These are phyloP conservation scores for Basipetospora sp. DNA, from an alignment of 2,329 filamentous ascomycete species.

Conservation along the genomic window DNA sequence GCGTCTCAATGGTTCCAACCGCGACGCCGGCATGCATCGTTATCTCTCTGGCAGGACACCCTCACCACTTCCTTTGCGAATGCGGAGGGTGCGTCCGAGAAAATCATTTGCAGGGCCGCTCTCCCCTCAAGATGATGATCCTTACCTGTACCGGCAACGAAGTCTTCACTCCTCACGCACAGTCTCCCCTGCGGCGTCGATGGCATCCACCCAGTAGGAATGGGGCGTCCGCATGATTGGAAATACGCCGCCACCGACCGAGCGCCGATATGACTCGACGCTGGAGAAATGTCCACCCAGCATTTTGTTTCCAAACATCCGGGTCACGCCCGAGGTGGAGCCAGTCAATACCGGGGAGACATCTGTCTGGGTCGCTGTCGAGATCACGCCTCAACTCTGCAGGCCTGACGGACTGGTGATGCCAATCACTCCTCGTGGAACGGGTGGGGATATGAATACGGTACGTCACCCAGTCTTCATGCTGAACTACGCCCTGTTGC, in stretches of 20 bases:
- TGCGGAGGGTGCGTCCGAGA: constrained; percentile 2
- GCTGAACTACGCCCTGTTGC: too few species aligned
- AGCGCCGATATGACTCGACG: too few species aligned
- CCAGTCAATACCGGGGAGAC: constrained; percentile 19
- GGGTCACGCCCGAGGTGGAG: constrained; percentile 27
- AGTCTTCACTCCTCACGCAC: not conserved
- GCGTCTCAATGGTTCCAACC: not conserved
- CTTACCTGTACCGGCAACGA: constrained; percentile 2
- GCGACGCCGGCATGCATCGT: not conserved
- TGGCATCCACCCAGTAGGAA: not conserved
- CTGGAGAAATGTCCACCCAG: constrained; percentile 19
- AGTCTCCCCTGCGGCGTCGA: not conserved
- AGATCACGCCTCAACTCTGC: constrained; percentile 27
- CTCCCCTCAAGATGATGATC: not conserved
- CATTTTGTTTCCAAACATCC: constrained; percentile 14
- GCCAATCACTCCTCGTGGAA: not conserved
- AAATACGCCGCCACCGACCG: too few species aligned
- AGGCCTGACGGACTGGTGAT: constrained; percentile 1
- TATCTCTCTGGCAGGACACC: not conserved
- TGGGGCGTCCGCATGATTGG: not conserved
- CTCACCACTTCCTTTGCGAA: constrained; percentile 1
- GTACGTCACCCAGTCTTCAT: too few species aligned
- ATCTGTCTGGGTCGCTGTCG: constrained; percentile 34
- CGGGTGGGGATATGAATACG: not conserved
- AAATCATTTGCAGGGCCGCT: not conserved